Evolutionary conservation across 2,329 filamentous ascomycete genomes (phyloP).

Genomic region (Penicillium corylophilum): DNA sequence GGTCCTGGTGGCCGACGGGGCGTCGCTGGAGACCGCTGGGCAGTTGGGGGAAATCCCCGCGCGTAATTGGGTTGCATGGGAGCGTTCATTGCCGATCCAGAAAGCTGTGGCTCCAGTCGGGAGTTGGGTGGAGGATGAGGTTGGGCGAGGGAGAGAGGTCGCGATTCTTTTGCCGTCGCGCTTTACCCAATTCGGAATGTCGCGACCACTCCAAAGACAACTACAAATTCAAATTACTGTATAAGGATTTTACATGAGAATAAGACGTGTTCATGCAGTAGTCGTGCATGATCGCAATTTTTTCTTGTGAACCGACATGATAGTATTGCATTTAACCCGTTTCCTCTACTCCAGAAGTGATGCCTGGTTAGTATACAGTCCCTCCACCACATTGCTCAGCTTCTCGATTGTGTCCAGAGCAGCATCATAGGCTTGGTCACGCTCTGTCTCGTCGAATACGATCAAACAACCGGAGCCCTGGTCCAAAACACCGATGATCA

Average conservation of each 20-base stretch:
- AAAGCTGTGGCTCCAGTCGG: slow-evolving; percentile 13
- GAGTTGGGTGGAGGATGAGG: slow-evolving; percentile 21
- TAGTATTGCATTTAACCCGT: slow-evolving; percentile 27
- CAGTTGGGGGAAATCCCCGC: slow-evolving; percentile 41
- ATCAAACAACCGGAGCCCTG: slow-evolving; percentile 97
- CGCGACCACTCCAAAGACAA: slow-evolving; percentile 10
- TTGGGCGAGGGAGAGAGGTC: slow-evolving; percentile 27
- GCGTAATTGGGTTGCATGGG: slow-evolving; percentile 44
- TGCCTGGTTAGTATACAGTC: slow-evolving; percentile 96
- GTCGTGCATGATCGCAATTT: slow-evolving; percentile 17
- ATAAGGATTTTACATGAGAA: not conserved
- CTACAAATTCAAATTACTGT: not conserved
- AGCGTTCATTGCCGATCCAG: slow-evolving; percentile 35
- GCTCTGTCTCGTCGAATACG: slow-evolving; percentile 91
- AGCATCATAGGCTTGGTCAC: slow-evolving; percentile 91
- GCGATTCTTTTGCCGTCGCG: slow-evolving; percentile 38
- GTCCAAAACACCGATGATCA: slow-evolving; percentile 95
- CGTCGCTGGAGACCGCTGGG: slow-evolving; percentile 44
- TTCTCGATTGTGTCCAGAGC: slow-evolving; percentile 95
- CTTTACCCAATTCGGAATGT: slow-evolving; percentile 36
- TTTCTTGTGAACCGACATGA: slow-evolving; percentile 22
- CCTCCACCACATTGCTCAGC: slow-evolving; percentile 94
- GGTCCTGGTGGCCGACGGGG: slow-evolving; percentile 41
- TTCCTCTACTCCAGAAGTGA: slow-evolving; percentile 75
- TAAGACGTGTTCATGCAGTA: not conserved